Base-by-base conservation (phyloP, 441 rosid genomes). In the Macaranga tanarius region DNA sequence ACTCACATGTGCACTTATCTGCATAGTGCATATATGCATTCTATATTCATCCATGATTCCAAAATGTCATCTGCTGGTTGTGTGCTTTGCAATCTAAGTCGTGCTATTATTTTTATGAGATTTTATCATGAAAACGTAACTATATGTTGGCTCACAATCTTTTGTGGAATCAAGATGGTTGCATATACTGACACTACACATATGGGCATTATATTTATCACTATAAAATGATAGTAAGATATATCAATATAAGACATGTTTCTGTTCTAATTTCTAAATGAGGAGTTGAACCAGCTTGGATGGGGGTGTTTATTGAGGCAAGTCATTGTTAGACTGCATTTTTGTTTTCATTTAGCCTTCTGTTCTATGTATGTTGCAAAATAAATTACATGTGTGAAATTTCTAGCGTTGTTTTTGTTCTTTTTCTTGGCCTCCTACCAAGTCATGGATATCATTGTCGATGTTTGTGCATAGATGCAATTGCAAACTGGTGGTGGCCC, bases 201-300 rank as follows among this genome's bases (percentile, higher is more conserved):
- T 5, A 31, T 31, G 38, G 38, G 38, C 38, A 31, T 31, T 31
- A 31, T 31, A 31, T 31, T 2, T 31, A 31, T 31, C 38, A 34
- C 38, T 34, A 34, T 34, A 34, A 34, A 4, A 5, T 34, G 38
- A 34, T 34, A n/a, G n/a, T n/a, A n/a, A n/a, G n/a, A n/a, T n/a
- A n/a, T n/a, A n/a, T n/a, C n/a, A n/a, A n/a, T n/a, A n/a, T n/a
- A n/a, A n/a, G n/a, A n/a, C n/a, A n/a, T n/a, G n/a, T n/a, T n/a
- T n/a, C n/a, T n/a, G n/a, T n/a, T n/a, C n/a, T n/a, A n/a, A n/a
- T n/a, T n/a, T n/a, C n/a, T n/a, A 85, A 77, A 84, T 58, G 79
- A 76, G 84, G 85, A 69, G 84, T 88, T 72, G 82, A 81, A 71
- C 83, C 80, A 81, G 95, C 87, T 26, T 71, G 62, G 50, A 68